Evolutionary conservation across 108 stramenopile species (phyloP), one percentile per base, ranked within the genome.

Genomic region (Ochromonas danica): DNA sequence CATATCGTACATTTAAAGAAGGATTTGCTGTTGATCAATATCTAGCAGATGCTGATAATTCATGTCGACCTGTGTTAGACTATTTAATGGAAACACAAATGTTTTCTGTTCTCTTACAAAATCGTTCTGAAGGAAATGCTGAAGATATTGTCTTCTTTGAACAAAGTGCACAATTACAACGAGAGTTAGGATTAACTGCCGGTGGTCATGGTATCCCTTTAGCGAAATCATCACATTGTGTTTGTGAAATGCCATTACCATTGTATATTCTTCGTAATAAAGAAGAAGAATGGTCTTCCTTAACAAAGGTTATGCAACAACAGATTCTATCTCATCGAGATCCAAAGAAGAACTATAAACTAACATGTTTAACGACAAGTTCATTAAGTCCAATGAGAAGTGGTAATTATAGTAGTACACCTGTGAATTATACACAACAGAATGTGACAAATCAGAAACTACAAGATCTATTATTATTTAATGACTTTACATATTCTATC

Each of bases 21-120:
- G 45, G 38, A 60, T 75, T 75, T 33, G 6, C 41, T 6, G 51
- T 75, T 6, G 72, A 75, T 45, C 14, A 75, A 36, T 75, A 75
- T 75, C 10, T 75, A 22, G 27, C 3, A 41, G 31, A 75, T 75
- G 72, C 72, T 28, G 72, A 75, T 42, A 36, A 14, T 14, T 10
- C 3, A 6, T 27, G 14, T 3, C 14, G 51, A 27, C 72, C 72
- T 6, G n/a, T 75, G 28, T 42, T 75, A 14, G 51, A 75, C 14
- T 27, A 14, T 3, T 57, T 75, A 33, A 42, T 75, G 72, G 72
- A 75, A 45, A 75, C 72, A 6, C 72, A 75, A 41, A 75, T 75
- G 72, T 75, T 75, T 75, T 45, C 72, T 38, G 43, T 57, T 3
- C 51, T 75, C 6, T 57, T 75, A 57, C 72, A 75, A 33, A 17